Base-by-base conservation (phyloP, 257 asterid species). In the Capsicum pubescens region DNA sequence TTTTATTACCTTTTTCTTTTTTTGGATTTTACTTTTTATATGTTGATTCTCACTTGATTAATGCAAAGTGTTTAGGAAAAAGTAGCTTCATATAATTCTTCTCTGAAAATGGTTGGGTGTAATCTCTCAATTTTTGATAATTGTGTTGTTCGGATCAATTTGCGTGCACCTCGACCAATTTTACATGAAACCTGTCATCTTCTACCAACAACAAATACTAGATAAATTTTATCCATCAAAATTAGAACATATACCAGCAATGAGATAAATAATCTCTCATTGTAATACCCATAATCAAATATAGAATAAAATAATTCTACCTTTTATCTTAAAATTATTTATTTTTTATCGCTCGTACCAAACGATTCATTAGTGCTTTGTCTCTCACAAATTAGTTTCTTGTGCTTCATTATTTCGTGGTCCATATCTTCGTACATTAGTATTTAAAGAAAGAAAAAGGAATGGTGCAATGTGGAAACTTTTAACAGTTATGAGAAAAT, bases 401-500 rank as follows among this genome's bases (percentile, higher is more conserved):
- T 74, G 44, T 11, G 42, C 42, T 48, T 76, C 64, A 52, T 77
- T 54, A 77, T 77, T 54, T 77, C 46, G 64, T 77, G 82, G 64
- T 77, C 48, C 82, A 54, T 54, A 54, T 26, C 15, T 26, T 26
- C 48, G 66, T 77, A 77, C 66, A 77, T n/a, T 54, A 32, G 50
- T 54, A 54, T 26, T 52, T 32, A 77, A 69, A 39, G 78, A 42
- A 42, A 42, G 78, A 69, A 69, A 69, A 42, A 74, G 44, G 21
- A 74, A 50, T 50, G 81, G 81, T 13, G 17, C 19, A 50, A 74
- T 52, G 12, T 72, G 2, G 61, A 50, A 21, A 21, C 3, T 74
- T 74, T 21, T 21, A 12, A 4, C 12, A 21, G 21, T 3, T 19
- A 6, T 13, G 19, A 8, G 63, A 3, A 55, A 55, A 55, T 55